Conservation (phyloP, 345 rosid genomes). For the Eucalyptus pauciflora region DNA sequence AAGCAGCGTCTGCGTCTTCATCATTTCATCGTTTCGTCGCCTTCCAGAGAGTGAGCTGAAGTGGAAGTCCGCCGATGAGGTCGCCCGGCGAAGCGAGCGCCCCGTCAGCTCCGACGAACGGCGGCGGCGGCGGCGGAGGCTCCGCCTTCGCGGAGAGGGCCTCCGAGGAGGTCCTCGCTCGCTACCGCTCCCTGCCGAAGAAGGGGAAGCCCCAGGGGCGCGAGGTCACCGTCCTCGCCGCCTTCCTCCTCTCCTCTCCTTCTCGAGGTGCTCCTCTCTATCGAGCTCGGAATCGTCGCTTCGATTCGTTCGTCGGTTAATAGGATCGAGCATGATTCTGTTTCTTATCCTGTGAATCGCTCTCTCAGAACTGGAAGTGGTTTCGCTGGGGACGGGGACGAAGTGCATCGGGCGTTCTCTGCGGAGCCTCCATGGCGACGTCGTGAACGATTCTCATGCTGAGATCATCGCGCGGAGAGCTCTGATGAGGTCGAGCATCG, state of each 20-base stretch:
- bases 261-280: conserved; percentile 30
- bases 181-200: conserved; percentile 53
- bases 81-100: background rate
- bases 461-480: conserved; percentile 80
- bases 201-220: conserved; percentile 96
- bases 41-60: background rate
- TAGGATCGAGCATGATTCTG: background rate
- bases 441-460: conserved; percentile 87
- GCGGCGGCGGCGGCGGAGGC: background rate
- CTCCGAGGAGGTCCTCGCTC: conserved; percentile 37
- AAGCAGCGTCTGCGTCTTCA: background rate
- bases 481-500: conserved; percentile 38
- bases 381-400: conserved; percentile 82
- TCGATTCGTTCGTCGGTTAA: background rate
- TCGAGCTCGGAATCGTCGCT: background rate
- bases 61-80: background rate
- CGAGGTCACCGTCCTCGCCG: conserved; percentile 70
- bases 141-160: conserved; percentile 41
- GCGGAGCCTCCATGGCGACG: conserved; percentile 61
- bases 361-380: conserved; percentile 46
- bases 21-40: background rate
- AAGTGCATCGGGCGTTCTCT: conserved; percentile 62
- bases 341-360: background rate
- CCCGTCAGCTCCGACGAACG: background rate
- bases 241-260: conserved; percentile 77